Evolutionary conservation across 495 filamentous ascomycete genomes (phyloP).

Genomic region (Viridothelium virens): DNA sequence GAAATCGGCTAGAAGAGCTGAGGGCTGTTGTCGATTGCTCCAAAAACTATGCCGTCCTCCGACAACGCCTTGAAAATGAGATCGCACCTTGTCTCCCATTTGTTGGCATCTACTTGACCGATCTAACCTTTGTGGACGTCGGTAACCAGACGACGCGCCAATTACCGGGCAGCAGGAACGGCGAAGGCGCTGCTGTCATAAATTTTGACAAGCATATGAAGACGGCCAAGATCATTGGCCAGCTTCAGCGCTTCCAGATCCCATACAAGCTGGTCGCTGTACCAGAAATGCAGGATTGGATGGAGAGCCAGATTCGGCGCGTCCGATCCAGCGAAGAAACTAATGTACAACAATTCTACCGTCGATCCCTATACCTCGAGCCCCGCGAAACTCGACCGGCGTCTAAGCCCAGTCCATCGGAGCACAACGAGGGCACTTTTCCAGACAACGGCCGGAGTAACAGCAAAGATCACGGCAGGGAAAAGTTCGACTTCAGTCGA

Average conservation of each 20-base stretch:
- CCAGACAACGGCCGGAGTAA: slow-evolving; percentile 3
- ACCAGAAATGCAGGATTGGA: slow-evolving; percentile 88
- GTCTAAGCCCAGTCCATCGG: slow-evolving; percentile 2
- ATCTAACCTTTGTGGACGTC: slow-evolving; percentile 79
- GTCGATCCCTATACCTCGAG: slow-evolving; percentile 81
- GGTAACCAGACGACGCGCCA: slow-evolving; percentile 78
- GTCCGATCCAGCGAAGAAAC: slow-evolving; percentile 71
- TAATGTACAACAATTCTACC: slow-evolving; percentile 71
- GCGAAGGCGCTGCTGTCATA: slow-evolving; percentile 68
- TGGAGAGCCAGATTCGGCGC: slow-evolving; percentile 72
- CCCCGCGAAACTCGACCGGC: slow-evolving; percentile 38
- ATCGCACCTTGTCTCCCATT: slow-evolving; percentile 93
- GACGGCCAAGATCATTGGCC: slow-evolving; percentile 89
- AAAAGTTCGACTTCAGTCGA: slow-evolving; percentile 16
- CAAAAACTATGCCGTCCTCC: slow-evolving; percentile 86
- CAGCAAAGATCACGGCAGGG: slow-evolving; percentile 3
- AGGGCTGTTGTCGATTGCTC: slow-evolving; percentile 77
- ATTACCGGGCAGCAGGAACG: slow-evolving; percentile 40
- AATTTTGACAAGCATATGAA: slow-evolving; percentile 98
- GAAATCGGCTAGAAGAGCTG: slow-evolving; percentile 65
- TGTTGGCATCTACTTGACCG: slow-evolving; percentile 93
- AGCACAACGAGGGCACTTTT: neutral
- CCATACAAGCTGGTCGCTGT: slow-evolving; percentile 81
- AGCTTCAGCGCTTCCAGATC: slow-evolving; percentile 94
- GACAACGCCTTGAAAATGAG: slow-evolving; percentile 75